Percentiles rank a stretch among this genome's conserved stretches.
Evolutionary conservation across 768 basidiomycete genomes (phyloP).

Genomic region (Phylloporus sp.): DNA sequence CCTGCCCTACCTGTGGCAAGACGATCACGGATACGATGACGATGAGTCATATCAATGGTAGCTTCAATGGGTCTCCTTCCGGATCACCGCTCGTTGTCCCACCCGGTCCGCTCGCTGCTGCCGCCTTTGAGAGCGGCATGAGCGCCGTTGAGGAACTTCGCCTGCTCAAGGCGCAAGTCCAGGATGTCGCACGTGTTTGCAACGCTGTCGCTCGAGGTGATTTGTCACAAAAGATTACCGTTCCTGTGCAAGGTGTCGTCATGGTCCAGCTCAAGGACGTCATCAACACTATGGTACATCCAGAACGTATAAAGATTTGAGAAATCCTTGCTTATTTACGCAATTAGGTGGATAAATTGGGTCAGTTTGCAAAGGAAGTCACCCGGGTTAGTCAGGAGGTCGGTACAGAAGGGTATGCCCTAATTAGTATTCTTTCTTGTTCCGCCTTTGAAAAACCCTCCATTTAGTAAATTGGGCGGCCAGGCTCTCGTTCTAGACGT

Average conservation of each 20-base stretch:
- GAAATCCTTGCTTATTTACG: constrained; percentile 11
- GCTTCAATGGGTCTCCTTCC: constrained; percentile 25
- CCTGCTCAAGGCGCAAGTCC: constrained; percentile 78
- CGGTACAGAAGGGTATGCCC: constrained; percentile 64
- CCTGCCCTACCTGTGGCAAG: constrained; percentile 56
- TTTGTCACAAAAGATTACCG: constrained; percentile 72
- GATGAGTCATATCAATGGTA: constrained; percentile 26
- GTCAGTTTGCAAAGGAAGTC: constrained; percentile 88
- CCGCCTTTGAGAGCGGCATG: constrained; percentile 56
- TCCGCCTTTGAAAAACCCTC: constrained; percentile 14
- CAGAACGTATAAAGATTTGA: neutral
- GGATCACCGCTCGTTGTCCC: constrained; percentile 44
- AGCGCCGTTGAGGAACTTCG: constrained; percentile 73
- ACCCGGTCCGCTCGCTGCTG: constrained; percentile 51
- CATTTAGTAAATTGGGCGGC: constrained; percentile 66
- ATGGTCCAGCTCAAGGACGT: constrained; percentile 80
- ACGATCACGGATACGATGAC: constrained; percentile 41
- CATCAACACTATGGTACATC: constrained; percentile 59
- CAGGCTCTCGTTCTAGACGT: constrained; percentile 84
- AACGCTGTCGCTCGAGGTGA: constrained; percentile 76
- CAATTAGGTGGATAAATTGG: constrained; percentile 59
- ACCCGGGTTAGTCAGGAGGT: constrained; percentile 84
- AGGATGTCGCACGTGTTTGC: constrained; percentile 75
- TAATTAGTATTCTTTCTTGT: constrained; percentile 6
- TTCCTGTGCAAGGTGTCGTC: constrained; percentile 70